Evolutionary conservation across 176 grass and related monocot species (phyloP).

Genomic region (Bonia amplexicaulis): DNA sequence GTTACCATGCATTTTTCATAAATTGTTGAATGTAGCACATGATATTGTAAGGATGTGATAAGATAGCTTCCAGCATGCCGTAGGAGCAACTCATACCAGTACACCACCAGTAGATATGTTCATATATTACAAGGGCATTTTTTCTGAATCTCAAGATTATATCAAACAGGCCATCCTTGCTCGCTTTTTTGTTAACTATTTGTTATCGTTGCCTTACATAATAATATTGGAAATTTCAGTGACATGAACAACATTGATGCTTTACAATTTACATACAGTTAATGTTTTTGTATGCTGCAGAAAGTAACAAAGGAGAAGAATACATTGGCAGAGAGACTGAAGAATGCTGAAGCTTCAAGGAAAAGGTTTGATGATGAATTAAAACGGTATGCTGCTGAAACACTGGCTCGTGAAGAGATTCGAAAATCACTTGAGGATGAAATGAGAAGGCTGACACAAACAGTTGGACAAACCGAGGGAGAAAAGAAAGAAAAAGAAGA

Average conservation of each 20-base stretch:
- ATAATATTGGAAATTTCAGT: constrained; percentile 16
- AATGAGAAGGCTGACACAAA: constrained; percentile 67
- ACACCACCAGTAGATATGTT: not conserved
- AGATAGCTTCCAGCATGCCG: not conserved
- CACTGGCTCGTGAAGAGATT: constrained; percentile 55
- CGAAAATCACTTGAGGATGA: constrained; percentile 71
- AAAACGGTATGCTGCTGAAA: constrained; percentile 73
- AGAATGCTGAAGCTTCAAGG: constrained; percentile 70
- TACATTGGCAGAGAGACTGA: constrained; percentile 67
- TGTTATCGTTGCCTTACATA: not conserved
- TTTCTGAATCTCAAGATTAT: constrained; percentile 15
- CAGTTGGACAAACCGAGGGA: constrained; percentile 63
- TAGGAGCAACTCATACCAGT: not conserved
- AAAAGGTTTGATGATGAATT: constrained; percentile 85
- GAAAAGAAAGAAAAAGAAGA: constrained; percentile 91
- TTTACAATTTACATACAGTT: constrained; percentile 21
- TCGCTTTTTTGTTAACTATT: not conserved
- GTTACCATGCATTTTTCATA: not conserved
- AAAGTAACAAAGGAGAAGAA: constrained; percentile 88
- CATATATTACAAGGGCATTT: not conserved
- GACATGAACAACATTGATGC: not conserved
- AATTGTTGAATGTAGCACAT: not conserved
- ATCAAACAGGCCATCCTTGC: not conserved
- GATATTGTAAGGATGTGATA: not conserved
- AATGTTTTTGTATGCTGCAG: constrained; percentile 38